Evolutionary conservation across 176 grass and related monocot species (phyloP).

Genomic region (Musa beccarii): DNA sequence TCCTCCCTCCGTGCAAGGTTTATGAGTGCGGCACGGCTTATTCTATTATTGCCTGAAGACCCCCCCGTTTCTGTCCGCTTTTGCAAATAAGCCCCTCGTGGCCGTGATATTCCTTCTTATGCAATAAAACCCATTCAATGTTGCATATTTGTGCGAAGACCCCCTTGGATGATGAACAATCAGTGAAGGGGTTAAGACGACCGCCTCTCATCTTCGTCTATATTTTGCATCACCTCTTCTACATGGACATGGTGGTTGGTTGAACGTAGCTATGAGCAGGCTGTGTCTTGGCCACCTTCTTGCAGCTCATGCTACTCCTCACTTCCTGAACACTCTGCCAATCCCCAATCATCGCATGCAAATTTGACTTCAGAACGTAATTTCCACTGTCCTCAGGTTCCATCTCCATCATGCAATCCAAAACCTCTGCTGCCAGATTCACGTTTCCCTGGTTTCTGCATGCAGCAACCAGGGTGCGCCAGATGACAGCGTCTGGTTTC

Average conservation of each 20-base stretch:
- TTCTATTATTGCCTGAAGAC: too few species aligned
- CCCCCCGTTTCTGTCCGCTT: too few species aligned
- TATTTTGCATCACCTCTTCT: neutral
- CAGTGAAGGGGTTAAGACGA: too few species aligned
- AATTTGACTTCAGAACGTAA: conserved; percentile 40
- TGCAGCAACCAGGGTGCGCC: conserved; percentile 42
- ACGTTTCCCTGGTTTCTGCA: conserved; percentile 45
- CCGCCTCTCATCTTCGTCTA: too few species aligned
- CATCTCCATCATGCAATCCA: conserved; percentile 30
- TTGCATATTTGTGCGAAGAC: neutral
- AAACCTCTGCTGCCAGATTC: conserved; percentile 33
- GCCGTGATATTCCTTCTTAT: neutral
- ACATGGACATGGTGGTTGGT: conserved; percentile 13
- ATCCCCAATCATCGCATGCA: conserved; percentile 42
- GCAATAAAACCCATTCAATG: neutral
- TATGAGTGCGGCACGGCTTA: neutral
- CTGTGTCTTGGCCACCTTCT: conserved; percentile 14
- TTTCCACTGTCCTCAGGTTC: conserved; percentile 41
- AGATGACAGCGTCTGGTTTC: conserved; percentile 47
- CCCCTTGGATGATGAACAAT: too few species aligned
- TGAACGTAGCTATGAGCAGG: conserved; percentile 27
- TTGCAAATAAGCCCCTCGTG: too few species aligned
- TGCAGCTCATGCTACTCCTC: conserved; percentile 36
- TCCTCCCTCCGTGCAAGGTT: neutral
- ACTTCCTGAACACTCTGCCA: conserved; percentile 37